Conservation (phyloP, 2,329 filamentous ascomycete species). For the Ilyonectria destructans region DNA sequence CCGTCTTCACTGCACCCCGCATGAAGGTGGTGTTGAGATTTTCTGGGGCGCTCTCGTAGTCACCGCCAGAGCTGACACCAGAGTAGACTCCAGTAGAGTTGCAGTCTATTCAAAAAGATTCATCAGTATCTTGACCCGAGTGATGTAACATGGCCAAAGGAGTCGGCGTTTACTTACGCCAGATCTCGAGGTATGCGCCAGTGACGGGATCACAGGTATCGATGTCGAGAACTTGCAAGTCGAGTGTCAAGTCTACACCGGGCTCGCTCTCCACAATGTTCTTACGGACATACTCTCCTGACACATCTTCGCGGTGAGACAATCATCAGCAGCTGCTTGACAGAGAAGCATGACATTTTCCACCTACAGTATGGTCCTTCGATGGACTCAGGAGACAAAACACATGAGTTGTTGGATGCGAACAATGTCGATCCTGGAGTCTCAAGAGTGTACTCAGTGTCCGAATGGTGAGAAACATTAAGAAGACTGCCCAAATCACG, state of each 20-base stretch:
- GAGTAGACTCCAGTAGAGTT: slow-evolving; percentile 28
- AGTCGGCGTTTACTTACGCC: slow-evolving; percentile 15
- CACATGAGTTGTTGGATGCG: slow-evolving; percentile 22
- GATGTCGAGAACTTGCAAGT: slow-evolving; percentile 22
- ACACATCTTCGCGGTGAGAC: slow-evolving; percentile 6
- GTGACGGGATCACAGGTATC: slow-evolving; percentile 19
- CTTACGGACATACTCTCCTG: slow-evolving; percentile 23
- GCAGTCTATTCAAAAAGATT: slow-evolving; percentile 6
- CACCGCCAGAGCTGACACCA: slow-evolving; percentile 20
- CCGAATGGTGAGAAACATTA: slow-evolving; percentile 13
- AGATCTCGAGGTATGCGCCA: slow-evolving; percentile 23
- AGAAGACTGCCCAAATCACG: slow-evolving; percentile 21
- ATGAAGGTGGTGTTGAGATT: slow-evolving; percentile 54
- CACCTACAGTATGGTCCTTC: slow-evolving; percentile 21
- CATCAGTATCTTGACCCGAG: neutral
- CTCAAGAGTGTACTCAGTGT: slow-evolving; percentile 9
- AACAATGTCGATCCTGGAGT: slow-evolving; percentile 22
- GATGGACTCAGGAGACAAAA: slow-evolving; percentile 21
- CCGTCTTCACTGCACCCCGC: slow-evolving; percentile 59
- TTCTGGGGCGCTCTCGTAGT: slow-evolving; percentile 19
- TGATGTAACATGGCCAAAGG: too few relatives aligned
- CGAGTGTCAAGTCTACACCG: slow-evolving; percentile 16
- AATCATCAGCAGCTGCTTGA: neutral
- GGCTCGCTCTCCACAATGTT: slow-evolving; percentile 14
- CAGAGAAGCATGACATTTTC: neutral